Evolutionary conservation across 78 protist genomes (phyloP).

Genomic region (Dictyostelium firmibasis): DNA sequence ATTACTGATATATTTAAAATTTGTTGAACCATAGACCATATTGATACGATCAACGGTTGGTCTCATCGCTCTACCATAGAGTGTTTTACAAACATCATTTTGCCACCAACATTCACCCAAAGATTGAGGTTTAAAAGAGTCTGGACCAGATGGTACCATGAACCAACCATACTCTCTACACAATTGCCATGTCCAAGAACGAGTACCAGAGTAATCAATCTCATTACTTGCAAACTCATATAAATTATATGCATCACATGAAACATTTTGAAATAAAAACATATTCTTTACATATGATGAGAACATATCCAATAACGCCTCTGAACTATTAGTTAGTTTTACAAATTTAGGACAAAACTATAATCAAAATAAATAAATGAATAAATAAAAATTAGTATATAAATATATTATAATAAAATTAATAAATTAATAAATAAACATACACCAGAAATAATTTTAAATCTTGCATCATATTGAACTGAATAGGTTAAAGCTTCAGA

Average conservation of each 20-base stretch:
- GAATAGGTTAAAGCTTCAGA: conserved; percentile 63
- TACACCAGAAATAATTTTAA: conserved; percentile 10
- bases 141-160: conserved; percentile 14
- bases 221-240: conserved; percentile 31
- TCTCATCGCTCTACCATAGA: conserved; percentile 55
- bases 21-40: conserved; percentile 3
- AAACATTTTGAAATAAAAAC: conserved; percentile 49
- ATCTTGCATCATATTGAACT: conserved; percentile 54
- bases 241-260: conserved; percentile 45
- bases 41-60: conserved; percentile 55
- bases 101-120: conserved; percentile 63
- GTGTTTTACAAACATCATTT: conserved; percentile 45
- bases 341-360: conserved; percentile 44
- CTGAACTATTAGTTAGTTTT: not conserved
- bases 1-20: conserved; percentile 18
- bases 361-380: not conserved
- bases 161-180: conserved; percentile 78
- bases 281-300: conserved; percentile 22
- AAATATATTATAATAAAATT: not conserved
- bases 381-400: too few species aligned
- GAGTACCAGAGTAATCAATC: conserved; percentile 33
- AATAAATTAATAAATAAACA: not conserved
- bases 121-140: conserved; percentile 14
- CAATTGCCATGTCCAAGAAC: conserved; percentile 69
- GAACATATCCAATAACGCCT: conserved; percentile 25